A percentile compares a stretch with the other conserved stretches of the same genome.
These are phyloP conservation scores for Uronychia setigera DNA, from an alignment of 73 alveolate species.

Conservation along the genomic window DNA sequence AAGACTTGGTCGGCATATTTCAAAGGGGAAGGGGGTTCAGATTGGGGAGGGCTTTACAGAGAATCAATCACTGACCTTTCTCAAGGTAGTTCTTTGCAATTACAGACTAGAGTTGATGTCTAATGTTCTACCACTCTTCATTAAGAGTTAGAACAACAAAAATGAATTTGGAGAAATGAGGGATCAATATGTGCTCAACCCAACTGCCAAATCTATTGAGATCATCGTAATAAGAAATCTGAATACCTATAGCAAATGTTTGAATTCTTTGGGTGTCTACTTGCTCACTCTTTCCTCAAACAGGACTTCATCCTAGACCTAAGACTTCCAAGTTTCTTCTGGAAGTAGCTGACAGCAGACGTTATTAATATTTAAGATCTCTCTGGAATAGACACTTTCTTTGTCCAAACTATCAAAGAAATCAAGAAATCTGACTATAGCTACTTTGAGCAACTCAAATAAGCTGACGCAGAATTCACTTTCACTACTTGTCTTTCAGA, in stretches of 20 bases:
- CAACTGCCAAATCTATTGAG: constrained; percentile 58
- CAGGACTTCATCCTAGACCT: constrained; percentile 50
- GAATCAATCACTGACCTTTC: constrained; percentile 78
- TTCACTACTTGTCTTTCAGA: constrained; percentile 47
- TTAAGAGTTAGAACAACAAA: constrained; percentile 82
- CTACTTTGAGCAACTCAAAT: constrained; percentile 11
- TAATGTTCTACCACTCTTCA: constrained; percentile 67
- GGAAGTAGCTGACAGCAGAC: constrained; percentile 52
- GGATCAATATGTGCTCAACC: constrained; percentile 88
- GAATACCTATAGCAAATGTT: constrained; percentile 78
- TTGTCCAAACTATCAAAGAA: constrained; percentile 39
- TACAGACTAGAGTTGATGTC: constrained; percentile 66
- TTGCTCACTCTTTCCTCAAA: constrained; percentile 85
- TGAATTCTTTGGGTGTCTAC: constrained; percentile 80
- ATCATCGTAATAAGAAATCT: constrained; percentile 21
- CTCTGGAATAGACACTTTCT: constrained; percentile 37
- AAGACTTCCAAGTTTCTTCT: constrained; percentile 47
- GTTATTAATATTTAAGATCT: constrained; percentile 34
- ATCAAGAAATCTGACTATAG: constrained; percentile 25
- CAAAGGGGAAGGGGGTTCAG: constrained; percentile 84
- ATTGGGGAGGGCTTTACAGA: constrained; percentile 87
- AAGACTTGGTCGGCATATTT: constrained; percentile 67
- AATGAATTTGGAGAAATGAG: constrained; percentile 81
- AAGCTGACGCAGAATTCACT: constrained; percentile 38
- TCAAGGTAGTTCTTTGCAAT: background rate